Base-by-base conservation (phyloP, 495 filamentous ascomycete genomes). In the Penicillium lagena region DNA sequence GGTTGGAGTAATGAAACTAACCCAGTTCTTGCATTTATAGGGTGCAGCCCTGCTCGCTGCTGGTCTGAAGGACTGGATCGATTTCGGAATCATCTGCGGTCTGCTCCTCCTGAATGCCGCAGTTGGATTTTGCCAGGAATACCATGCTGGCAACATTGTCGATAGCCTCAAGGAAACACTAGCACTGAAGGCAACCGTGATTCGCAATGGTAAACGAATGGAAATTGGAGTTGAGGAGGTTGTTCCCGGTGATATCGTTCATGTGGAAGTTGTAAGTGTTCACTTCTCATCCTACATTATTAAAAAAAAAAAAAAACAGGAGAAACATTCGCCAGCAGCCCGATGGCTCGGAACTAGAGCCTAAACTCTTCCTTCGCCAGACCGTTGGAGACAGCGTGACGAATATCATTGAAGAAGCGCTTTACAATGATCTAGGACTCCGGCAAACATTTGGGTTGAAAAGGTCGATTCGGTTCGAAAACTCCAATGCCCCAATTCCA, bases 141-240 rank as follows among this genome's bases (percentile, higher is more conserved):
- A 75, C 70, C 85, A 90, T 63, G 89, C 89, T 52, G 89, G 86
- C 60, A 90, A 86, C 41, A 90, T 94, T 46, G 89, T 95, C 69
- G 85, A 89, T n/a, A 85, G 87, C 55, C 71, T 95, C 61, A 93
- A 93, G 75, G 87, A 91, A 70, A 90, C 85, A 17, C 80, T 95
- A 33, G 88, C 89, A 39, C 77, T 91, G 28, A 90, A 86, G 73
- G 88, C 88, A 58, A 78, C 83, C 34, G 87, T 93, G 52, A 74
- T 93, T 55, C 87, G 89, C 65, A 81, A 90, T 59, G 83, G 85
- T 53, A 63, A 67, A 36, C 71, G 83, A 41, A 70, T 74, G 46
- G 88, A 95, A 58, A 68, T 95, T 49, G 81, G 85, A 58, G 80
- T 87, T 41, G 76, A 81, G 42, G 80, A 87, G 42, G 82, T 96